Percentiles rank a stretch among this genome's conserved stretches.
These are phyloP conservation scores for Huntiella moniliformis DNA, from an alignment of 2,329 filamentous ascomycete genomes.

Conservation along the genomic window DNA sequence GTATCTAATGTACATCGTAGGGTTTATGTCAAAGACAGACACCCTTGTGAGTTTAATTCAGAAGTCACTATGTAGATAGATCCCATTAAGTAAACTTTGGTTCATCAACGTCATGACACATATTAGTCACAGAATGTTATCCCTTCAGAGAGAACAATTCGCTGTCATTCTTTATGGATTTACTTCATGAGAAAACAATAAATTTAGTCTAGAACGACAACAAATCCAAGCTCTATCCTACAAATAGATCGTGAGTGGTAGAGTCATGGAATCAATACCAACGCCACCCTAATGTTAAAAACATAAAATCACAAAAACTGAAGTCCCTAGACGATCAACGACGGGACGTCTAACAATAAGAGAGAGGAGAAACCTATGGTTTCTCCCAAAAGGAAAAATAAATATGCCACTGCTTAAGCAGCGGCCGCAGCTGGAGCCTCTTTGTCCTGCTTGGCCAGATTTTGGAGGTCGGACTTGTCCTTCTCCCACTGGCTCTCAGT, in stretches of 20 bases:
- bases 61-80: too few species aligned
- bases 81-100: too few species aligned
- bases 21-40: too few species aligned
- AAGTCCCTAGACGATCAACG: background rate
- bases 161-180: too few species aligned
- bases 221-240: constrained; percentile 4
- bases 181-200: too few species aligned
- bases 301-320: constrained; percentile 4
- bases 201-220: background rate
- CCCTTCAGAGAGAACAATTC: background rate
- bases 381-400: constrained; percentile 1
- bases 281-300: constrained; percentile 5
- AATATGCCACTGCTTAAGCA: background rate
- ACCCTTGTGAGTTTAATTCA: too few species aligned
- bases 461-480: constrained; percentile 63
- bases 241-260: constrained; percentile 1
- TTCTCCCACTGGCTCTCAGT: constrained; percentile 69
- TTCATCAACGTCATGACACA: too few species aligned
- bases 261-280: constrained; percentile 1
- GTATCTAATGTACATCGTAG: too few species aligned
- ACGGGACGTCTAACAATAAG: background rate
- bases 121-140: too few species aligned
- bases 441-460: constrained; percentile 24
- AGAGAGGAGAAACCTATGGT: background rate
- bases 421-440: constrained; percentile 2